These are phyloP conservation scores for Xylaria sp. DNA, from an alignment of 2,329 filamentous ascomycete genomes.

Conservation along the genomic window DNA sequence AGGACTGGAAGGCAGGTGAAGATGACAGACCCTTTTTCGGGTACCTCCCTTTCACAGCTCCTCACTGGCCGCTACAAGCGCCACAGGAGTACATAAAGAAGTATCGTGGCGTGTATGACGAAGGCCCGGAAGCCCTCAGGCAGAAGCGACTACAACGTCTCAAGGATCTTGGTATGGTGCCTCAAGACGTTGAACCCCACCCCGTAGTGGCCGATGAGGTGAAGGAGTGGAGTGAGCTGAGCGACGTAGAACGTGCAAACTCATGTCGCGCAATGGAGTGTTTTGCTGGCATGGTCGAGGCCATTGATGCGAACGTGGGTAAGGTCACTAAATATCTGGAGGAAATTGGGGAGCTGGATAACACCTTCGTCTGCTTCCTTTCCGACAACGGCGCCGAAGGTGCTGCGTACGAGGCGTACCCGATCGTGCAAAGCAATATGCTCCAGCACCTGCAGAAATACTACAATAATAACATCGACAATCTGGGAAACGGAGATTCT, in stretches of 20 bases:
- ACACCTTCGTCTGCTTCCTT: conserved; percentile 72
- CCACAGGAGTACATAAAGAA: conserved; percentile 64
- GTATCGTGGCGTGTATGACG: conserved; percentile 68
- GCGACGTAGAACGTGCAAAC: conserved; percentile 56
- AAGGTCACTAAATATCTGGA: conserved; percentile 67
- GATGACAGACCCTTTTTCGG: conserved; percentile 63
- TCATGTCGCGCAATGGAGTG: conserved; percentile 68
- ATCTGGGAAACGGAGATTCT: conserved; percentile 65
- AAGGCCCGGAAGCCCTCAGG: conserved; percentile 67
- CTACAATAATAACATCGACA: conserved; percentile 67
- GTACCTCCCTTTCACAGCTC: conserved; percentile 69
- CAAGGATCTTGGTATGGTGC: conserved; percentile 66
- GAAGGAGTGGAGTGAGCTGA: conserved; percentile 59
- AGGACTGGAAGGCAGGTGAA: conserved; percentile 54
- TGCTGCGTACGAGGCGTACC: conserved; percentile 66
- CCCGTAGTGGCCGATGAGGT: conserved; percentile 60
- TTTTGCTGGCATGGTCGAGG: conserved; percentile 72
- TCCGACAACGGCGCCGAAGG: conserved; percentile 72
- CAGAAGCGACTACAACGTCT: conserved; percentile 62
- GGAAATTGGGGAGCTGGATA: conserved; percentile 66
- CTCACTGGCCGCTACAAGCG: conserved; percentile 71
- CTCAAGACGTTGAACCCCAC: conserved; percentile 60
- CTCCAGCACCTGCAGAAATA: conserved; percentile 62
- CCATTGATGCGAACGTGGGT: conserved; percentile 69
- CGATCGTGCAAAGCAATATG: conserved; percentile 65